Conservation (phyloP, 129 eudicot genomes). For the Daucus carota region DNA sequence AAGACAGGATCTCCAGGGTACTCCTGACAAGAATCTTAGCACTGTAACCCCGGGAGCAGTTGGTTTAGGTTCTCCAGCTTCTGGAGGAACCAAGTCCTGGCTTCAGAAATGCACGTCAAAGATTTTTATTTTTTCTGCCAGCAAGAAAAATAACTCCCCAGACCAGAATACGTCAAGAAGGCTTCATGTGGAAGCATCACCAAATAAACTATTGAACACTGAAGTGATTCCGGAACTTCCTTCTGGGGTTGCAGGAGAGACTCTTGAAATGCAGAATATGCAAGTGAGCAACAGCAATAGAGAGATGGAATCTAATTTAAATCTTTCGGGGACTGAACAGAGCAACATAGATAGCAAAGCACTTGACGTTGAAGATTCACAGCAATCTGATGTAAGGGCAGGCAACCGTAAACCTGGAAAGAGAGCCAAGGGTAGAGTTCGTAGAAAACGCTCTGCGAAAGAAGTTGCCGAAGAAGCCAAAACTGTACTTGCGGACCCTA, state of each 20-base stretch:
- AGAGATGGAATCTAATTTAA: slow-evolving; percentile 33
- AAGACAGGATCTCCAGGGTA: slow-evolving; percentile 33
- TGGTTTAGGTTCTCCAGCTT: slow-evolving; percentile 52
- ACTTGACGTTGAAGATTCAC: slow-evolving; percentile 39
- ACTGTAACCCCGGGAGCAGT: slow-evolving; percentile 33
- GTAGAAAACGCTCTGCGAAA: slow-evolving; percentile 35
- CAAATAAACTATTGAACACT: slow-evolving; percentile 26
- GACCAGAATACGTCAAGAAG: slow-evolving; percentile 20
- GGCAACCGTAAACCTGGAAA: slow-evolving; percentile 30
- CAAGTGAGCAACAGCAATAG: slow-evolving; percentile 21
- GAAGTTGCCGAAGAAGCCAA: slow-evolving; percentile 29
- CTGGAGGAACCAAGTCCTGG: slow-evolving; percentile 63
- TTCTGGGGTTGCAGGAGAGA: slow-evolving; percentile 34
- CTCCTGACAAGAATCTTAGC: slow-evolving; percentile 35
- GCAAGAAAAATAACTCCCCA: slow-evolving; percentile 43
- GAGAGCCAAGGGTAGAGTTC: slow-evolving; percentile 37
- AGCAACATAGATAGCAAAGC: slow-evolving; percentile 22
- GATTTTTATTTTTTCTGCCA: slow-evolving; percentile 60
- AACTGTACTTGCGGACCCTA: slow-evolving; percentile 16
- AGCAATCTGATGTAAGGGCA: slow-evolving; percentile 35
- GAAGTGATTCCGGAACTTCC: slow-evolving; percentile 49
- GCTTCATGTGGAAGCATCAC: slow-evolving; percentile 34
- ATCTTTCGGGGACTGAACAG: slow-evolving; percentile 33
- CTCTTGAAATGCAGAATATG: slow-evolving; percentile 35
- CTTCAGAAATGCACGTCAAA: slow-evolving; percentile 71